phyloP scores from a whole-genome alignment of 805 yeast species.

The Metschnikowia corniflorae region DNA sequence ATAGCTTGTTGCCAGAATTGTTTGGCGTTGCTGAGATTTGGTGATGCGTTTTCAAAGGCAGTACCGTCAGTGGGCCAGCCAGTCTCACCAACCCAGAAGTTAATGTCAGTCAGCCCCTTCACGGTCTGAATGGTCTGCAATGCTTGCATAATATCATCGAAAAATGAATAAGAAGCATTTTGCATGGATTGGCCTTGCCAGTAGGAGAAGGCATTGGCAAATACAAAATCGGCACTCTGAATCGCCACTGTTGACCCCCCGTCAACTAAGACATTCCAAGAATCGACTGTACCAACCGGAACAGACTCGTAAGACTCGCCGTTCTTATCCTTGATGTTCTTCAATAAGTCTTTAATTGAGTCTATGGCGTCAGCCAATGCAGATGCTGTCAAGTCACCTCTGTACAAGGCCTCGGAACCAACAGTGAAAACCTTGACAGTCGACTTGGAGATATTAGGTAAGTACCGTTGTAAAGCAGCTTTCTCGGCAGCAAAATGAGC shows the following conservation, averaged over 20 bases:
- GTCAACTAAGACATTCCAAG: slow-evolving; percentile 90
- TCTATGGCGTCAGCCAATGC: slow-evolving; percentile 67
- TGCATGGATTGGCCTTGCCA: slow-evolving; percentile 94
- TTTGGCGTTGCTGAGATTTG: slow-evolving; percentile 70
- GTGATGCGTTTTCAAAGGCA: slow-evolving; percentile 59
- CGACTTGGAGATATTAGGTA: slow-evolving; percentile 67
- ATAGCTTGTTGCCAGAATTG: slow-evolving; percentile 83
- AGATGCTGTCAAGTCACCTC: slow-evolving; percentile 76
- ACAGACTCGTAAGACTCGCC: slow-evolving; percentile 71
- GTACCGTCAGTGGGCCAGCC: slow-evolving; percentile 95
- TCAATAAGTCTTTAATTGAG: slow-evolving; percentile 57
- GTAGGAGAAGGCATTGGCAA: slow-evolving; percentile 95
- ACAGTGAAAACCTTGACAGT: slow-evolving; percentile 78
- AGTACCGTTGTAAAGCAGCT: slow-evolving; percentile 61
- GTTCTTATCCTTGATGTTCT: slow-evolving; percentile 66
- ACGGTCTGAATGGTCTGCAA: slow-evolving; percentile 79
- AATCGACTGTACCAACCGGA: slow-evolving; percentile 91
- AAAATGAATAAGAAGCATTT: slow-evolving; percentile 87
- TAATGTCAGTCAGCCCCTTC: slow-evolving; percentile 82
- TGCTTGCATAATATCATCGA: slow-evolving; percentile 97
- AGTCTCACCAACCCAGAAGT: slow-evolving; percentile 96
- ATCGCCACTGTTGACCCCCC: slow-evolving; percentile 69
- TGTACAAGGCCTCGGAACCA: slow-evolving; percentile 94
- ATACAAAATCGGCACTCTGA: slow-evolving; percentile 76
- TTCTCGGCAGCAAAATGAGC: slow-evolving; percentile 73